These are phyloP conservation scores for Ogataea nakhonphanomensis DNA, from an alignment of 805 yeast species.

Conservation along the genomic window DNA sequence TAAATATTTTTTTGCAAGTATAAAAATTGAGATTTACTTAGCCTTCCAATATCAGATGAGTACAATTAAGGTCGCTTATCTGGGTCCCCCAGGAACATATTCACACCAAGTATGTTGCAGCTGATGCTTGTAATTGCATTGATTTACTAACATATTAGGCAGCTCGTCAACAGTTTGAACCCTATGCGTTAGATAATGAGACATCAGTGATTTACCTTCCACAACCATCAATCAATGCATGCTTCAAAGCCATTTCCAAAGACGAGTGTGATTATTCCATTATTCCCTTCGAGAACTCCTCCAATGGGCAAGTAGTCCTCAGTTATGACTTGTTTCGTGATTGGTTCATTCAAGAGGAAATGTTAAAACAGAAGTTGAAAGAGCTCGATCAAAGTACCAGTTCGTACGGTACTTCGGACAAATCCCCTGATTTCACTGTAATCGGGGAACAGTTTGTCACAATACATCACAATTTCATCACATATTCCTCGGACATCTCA, in stretches of 20 bases:
- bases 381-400: slow-evolving; percentile 12
- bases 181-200: slow-evolving; percentile 14
- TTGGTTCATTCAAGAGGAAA: slow-evolving; percentile 39
- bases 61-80: slow-evolving; percentile 54
- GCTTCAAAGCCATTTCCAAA: slow-evolving; percentile 53
- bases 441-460: slow-evolving; percentile 79
- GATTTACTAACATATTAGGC: slow-evolving; percentile 34
- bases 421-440: slow-evolving; percentile 43
- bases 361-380: slow-evolving; percentile 11
- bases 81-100: slow-evolving; percentile 92
- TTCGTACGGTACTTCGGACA: slow-evolving; percentile 11
- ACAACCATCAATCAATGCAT: slow-evolving; percentile 49
- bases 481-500: slow-evolving; percentile 41
- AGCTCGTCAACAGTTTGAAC: slow-evolving; percentile 40
- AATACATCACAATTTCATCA: slow-evolving; percentile 72
- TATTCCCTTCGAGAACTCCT: slow-evolving; percentile 90
- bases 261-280: slow-evolving; percentile 61
- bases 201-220: slow-evolving; percentile 29
- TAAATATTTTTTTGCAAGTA: slow-evolving; percentile 2
- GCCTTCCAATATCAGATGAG: slow-evolving; percentile 8
- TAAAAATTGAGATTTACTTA: not conserved
- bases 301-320: slow-evolving; percentile 89
- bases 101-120: slow-evolving; percentile 67
- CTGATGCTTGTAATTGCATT: not conserved
- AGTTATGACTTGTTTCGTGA: slow-evolving; percentile 81